Evolutionary conservation across 1,139 yeast species (phyloP), one percentile per base, ranked within the genome.

Genomic region (Nadsonia commutata): DNA sequence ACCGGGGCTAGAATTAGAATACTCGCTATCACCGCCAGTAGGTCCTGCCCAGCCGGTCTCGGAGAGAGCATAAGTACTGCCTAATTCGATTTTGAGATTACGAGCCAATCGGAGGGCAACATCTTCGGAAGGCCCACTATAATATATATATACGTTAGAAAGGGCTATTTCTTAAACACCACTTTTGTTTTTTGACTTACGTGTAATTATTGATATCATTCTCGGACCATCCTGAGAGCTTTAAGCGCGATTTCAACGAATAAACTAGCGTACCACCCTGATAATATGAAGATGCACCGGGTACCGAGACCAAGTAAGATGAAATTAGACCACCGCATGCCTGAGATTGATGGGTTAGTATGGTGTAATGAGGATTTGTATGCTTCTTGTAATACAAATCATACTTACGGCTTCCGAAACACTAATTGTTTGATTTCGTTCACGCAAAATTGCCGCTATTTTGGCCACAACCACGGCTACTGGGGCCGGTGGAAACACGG

Each of bases 21-120:
- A 55, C 5, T 43, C 48, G 3, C 51, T 50, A 17, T 31, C 42
- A 16, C 49, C 52, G 23, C 37, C 46, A 66, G 78, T 67, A 11
- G 93, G 93, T 0, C 94, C 94, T 0, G 94, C 93, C 67, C 81
- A 80, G 2, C 95, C 95, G 0, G 94, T 80, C 57, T 84, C 95
- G 0, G 88, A 78, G 31, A 84, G 67, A 5, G 83, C 85, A 61
- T 77, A 83, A 0, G 88, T 80, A 6, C 86, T 77, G 0, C 94
- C 94, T 49, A 83, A 69, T 57, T 84, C 95, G 50, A 83, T 74
- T 55, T 80, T 71, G 45, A 86, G 68, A 47, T 83, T 83, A 45
- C 95, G 66, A 1, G 95, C 94, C 53, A 83, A 66, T 53, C 82
- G 71, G 46, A 77, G 59, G 1, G 83, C 94, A 20, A 83, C 94